Evolutionary conservation across 1,139 yeast genomes (phyloP).

Genomic region (Pichia sp.): DNA sequence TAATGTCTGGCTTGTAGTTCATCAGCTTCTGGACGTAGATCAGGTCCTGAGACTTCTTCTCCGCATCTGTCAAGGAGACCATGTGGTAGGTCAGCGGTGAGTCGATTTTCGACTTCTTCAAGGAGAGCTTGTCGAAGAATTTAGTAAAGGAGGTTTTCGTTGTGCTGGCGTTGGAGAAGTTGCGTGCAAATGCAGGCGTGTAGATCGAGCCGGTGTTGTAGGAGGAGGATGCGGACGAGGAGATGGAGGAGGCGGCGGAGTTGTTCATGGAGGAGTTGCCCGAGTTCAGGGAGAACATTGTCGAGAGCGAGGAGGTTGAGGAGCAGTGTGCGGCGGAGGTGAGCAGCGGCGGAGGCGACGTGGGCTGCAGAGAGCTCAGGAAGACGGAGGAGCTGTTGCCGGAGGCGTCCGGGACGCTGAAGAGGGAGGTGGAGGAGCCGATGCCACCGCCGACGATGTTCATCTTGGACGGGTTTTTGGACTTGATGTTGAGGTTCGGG

Average conservation of each 20-base stretch:
- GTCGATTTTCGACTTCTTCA: conserved; percentile 1
- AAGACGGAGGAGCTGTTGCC: neutral
- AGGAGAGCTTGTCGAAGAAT: conserved; percentile 11
- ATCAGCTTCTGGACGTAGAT: conserved; percentile 14
- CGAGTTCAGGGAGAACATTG: conserved; percentile 3
- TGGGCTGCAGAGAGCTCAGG: neutral
- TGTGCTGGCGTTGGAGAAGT: neutral
- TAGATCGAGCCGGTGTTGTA: neutral
- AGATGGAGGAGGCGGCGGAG: neutral
- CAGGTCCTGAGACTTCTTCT: conserved; percentile 14
- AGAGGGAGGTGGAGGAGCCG: conserved; percentile 10
- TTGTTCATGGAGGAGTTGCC: neutral
- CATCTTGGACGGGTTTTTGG: conserved; percentile 8
- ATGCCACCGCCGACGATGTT: conserved; percentile 13
- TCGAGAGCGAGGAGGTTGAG: conserved; percentile 1
- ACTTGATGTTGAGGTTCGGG: conserved; percentile 28
- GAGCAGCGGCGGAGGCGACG: conserved; percentile 7
- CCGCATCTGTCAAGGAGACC: conserved; percentile 4
- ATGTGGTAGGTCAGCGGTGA: neutral
- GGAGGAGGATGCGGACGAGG: neutral
- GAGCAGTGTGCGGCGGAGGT: neutral
- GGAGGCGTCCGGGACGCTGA: conserved; percentile 3
- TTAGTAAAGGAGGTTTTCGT: conserved; percentile 9
- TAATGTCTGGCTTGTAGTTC: conserved; percentile 17
- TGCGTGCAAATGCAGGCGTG: neutral